Evolutionary conservation across 345 rosid genomes (phyloP).

Genomic region (Melaleuca alternifolia): DNA sequence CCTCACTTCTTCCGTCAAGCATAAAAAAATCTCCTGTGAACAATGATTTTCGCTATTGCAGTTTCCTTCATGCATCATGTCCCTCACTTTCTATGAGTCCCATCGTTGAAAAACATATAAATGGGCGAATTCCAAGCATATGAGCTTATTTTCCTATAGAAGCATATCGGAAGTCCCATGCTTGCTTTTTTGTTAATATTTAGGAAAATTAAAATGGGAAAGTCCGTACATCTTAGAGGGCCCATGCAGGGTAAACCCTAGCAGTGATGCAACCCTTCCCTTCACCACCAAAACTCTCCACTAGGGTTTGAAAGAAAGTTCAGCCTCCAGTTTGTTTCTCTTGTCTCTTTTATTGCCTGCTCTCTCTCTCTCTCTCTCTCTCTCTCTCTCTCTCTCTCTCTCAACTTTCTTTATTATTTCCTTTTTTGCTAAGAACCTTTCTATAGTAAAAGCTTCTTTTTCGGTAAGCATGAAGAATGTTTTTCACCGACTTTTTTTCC

Average conservation of each 20-base stretch:
- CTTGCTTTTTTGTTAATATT: not conserved
- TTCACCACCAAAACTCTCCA: not conserved
- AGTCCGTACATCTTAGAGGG: not conserved
- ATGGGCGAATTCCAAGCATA: not conserved
- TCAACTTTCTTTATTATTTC: not conserved
- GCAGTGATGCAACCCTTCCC: not conserved
- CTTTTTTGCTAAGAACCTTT: not conserved
- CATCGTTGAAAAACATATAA: not conserved
- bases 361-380: not conserved
- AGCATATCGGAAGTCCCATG: not conserved
- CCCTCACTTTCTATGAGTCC: not conserved
- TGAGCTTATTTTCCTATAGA: not conserved
- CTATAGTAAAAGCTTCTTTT: not conserved
- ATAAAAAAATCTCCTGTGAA: not conserved
- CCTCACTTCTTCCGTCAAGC: not conserved
- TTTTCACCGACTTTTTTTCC: not conserved
- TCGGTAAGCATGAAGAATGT: not conserved
- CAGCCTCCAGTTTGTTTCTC: not conserved
- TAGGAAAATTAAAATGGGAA: not conserved
- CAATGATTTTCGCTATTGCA: not conserved
- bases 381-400: not conserved
- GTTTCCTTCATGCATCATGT: not conserved
- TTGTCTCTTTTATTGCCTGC: no score
- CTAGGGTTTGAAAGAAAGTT: not conserved
- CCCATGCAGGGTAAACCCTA: not conserved